phyloP scores from a whole-genome alignment of 768 basidiomycete genomes.

The Kwoniella newhampshirensis region DNA sequence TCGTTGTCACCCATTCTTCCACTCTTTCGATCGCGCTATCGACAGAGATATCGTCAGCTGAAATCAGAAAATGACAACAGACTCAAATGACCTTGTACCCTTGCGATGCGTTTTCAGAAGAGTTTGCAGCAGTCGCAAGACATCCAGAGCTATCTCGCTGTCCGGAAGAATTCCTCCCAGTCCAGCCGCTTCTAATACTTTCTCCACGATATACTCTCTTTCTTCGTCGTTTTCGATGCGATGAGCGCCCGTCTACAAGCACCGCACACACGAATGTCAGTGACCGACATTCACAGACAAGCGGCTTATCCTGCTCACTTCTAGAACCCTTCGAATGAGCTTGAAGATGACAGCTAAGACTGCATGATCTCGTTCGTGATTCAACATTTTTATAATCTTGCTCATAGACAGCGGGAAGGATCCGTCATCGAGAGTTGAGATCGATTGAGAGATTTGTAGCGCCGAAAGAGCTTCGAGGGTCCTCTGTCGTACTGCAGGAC shows the following conservation, averaged over 20 bases:
- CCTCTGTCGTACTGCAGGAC: conserved; percentile 31
- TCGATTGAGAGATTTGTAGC: conserved; percentile 12
- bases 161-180: not conserved
- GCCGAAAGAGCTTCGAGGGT: conserved; percentile 26
- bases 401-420: conserved; percentile 36
- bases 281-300: too few species aligned
- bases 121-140: conserved; percentile 2
- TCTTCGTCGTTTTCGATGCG: conserved; percentile 22
- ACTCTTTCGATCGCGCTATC: not conserved
- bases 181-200: conserved; percentile 10
- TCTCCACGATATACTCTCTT: conserved; percentile 27
- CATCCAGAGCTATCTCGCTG: conserved; percentile 15
- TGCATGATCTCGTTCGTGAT: conserved; percentile 8
- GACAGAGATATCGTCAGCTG: not conserved
- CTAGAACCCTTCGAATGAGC: conserved; percentile 16
- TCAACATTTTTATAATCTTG: conserved; percentile 14
- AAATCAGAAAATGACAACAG: not conserved
- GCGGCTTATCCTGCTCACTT: conserved; percentile 29
- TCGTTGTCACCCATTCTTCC: not conserved
- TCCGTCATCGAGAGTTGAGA: not conserved
- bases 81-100: not conserved
- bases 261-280: too few species aligned
- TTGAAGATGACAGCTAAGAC: conserved; percentile 21
- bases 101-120: not conserved
- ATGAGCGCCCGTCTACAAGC: conserved; percentile 18